Base-by-base conservation (phyloP, 2,329 filamentous ascomycete genomes). In the Hymenotorrendiella dingleyae region DNA sequence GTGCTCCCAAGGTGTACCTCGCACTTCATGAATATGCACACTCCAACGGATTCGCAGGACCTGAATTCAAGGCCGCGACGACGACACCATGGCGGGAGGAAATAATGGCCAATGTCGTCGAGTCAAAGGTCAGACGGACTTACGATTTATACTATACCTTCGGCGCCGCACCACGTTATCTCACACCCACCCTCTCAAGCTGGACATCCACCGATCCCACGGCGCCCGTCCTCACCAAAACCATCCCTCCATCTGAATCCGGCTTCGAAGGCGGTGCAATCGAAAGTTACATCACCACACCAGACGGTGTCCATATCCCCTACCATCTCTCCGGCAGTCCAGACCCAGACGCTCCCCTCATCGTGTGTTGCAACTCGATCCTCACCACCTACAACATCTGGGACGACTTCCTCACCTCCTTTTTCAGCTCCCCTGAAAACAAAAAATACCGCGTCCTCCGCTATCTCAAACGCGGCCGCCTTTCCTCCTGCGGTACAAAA, bases 91-190 rank as follows among this genome's bases (percentile, higher is more conserved):
- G 82, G 75, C 67, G 72, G 12, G 68, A 70, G 3, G 70, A 79
- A 37, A 69, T 88, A 26, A 74, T 76, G 54, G 62, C 65, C 16
- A 74, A 79, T 24, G 72, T 78, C 11, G 73, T 86, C 9, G 72
- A 70, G 17, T 63, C 67, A 35, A 77, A 76, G 55, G 70, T 65
- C 9, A 71, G 78, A 33, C 72, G 84, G 14, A 70, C 72, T 0
- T 93, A 86, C 64, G 69, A 76, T 24, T 76, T 90, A 49, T 86
- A 86, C 62, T 90, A 93, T 62, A 80, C 83, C 9, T 94, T 94
- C 57, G 85, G 86, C 0, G 75, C 84, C 0, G 85, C 77, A 0
- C 80, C 85, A 0, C 74, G 85, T 19, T 83, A 91, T 52, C 69
- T 91, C 3, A 55, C 69, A 4, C 44, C 56, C 4, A 52, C 1